Evolutionary conservation across 345 rosid genomes (phyloP), one percentile per base, ranked within the genome.

Genomic region (Eucalyptus regnans): DNA sequence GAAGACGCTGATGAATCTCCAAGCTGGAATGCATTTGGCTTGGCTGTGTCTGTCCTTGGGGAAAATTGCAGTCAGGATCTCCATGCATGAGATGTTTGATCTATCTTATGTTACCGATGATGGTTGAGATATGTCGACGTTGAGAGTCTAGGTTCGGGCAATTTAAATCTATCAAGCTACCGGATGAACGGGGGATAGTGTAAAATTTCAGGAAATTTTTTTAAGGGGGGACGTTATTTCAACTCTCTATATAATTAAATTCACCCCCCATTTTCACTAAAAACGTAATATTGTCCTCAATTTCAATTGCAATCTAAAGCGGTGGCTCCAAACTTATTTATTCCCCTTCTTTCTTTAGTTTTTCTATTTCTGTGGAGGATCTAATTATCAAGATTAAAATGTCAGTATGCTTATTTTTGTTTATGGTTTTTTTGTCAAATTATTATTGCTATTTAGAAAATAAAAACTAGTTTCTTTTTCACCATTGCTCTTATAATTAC

Each of bases 81-180:
- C 80, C 80, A 31, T 8, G 80, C 80, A 16, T 33, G 79, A 68
- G 80, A 68, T 68, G 76, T 66, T 66, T n/a, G 41, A 66, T 66
- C 20, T 8, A 66, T n/a, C 0, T n/a, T 66, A n/a, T 15, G 17
- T 66, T n/a, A 66, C 76, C 20, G 20, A 16, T 15, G 76, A 66
- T 4, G 76, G 76, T n/a, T 16, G 41, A 16, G 76, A n/a, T n/a
- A 66, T 66, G 80, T 31, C 25, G 44, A 68, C 4, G 80, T 33
- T 6, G 80, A 17, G 23, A 68, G 7, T 68, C 80, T 17, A 9
- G 44, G 23, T 68, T 68, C 4, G 12, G 43, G 0, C 79, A 17
- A 66, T 0, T 66, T 0, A 16, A 66, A 31, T 66, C 79, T 0
- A 16, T 66, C 41, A 15, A 66, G 79, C 79, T 66, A 7, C 9